Conservation (phyloP, 202 grass and related monocot species). For the Setaria viridis region DNA sequence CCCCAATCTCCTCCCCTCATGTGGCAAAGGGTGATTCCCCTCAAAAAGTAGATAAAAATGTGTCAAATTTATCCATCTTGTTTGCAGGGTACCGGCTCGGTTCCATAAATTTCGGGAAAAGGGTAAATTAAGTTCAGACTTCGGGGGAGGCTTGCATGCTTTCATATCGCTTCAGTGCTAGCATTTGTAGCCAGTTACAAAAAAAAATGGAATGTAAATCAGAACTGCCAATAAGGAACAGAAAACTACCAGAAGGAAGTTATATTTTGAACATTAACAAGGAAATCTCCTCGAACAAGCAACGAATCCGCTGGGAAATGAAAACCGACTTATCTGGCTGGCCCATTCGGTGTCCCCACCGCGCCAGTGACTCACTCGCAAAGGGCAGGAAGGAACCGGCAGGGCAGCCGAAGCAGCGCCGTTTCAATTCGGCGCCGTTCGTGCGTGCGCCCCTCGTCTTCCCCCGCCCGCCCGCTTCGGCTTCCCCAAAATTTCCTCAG, state of each 20-base stretch:
- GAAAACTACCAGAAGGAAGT: neutral
- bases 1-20: neutral
- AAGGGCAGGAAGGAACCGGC: neutral
- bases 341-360: neutral
- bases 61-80: neutral
- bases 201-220: no score
- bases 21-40: neutral
- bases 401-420: neutral
- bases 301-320: neutral
- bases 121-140: neutral
- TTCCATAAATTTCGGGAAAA: neutral
- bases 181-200: neutral
- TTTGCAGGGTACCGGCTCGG: neutral
- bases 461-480: neutral
- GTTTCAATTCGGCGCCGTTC: slow-evolving; percentile 2
- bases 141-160: neutral
- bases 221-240: no score
- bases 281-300: neutral
- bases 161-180: neutral
- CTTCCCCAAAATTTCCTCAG: slow-evolving; percentile 30
- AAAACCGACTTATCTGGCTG: neutral
- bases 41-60: neutral
- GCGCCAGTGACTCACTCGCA: neutral
- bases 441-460: neutral
- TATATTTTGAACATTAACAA: neutral